Percentiles rank a stretch among this genome's conserved stretches.
Evolutionary conservation across 2,329 filamentous ascomycete genomes (phyloP).

Genomic region (Colletotrichum sojae): DNA sequence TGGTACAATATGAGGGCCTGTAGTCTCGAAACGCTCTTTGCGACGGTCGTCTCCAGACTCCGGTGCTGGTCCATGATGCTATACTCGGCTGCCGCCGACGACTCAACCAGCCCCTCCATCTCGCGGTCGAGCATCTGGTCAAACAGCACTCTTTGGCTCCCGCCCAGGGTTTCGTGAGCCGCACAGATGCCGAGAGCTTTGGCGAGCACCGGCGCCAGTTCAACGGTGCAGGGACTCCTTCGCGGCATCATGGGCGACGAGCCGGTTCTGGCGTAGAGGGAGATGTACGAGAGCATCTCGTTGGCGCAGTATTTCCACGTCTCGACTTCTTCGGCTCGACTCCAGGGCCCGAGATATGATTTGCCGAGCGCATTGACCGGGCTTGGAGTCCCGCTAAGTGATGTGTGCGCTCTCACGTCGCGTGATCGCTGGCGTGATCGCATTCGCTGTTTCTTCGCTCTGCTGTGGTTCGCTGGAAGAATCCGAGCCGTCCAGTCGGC

Average conservation of each 20-base stretch:
- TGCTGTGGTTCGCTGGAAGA: background rate
- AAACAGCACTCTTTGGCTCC: background rate
- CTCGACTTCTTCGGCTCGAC: slow-evolving; percentile 4
- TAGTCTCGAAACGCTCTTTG: background rate
- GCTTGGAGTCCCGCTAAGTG: background rate
- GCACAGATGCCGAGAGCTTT: slow-evolving; percentile 25
- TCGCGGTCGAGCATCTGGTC: slow-evolving; percentile 14
- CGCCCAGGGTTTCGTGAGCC: slow-evolving; percentile 10
- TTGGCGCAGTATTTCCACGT: slow-evolving; percentile 26
- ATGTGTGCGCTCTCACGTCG: too few species aligned
- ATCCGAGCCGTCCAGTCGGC: too few species aligned
- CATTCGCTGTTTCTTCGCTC: background rate
- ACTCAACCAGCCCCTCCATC: slow-evolving; percentile 1
- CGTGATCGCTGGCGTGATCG: background rate
- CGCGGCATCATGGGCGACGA: background rate
- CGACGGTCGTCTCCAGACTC: background rate
- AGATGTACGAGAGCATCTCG: slow-evolving; percentile 31
- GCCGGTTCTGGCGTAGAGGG: slow-evolving; percentile 15
- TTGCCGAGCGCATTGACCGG: background rate
- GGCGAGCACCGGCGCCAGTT: background rate
- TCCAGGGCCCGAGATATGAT: slow-evolving; percentile 7
- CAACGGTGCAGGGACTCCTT: too few species aligned
- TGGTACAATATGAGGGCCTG: slow-evolving; percentile 26
- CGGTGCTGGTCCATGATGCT: background rate
- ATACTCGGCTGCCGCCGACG: background rate